Conservation (phyloP, 257 asterid species). For the Solanum clarkiae region DNA sequence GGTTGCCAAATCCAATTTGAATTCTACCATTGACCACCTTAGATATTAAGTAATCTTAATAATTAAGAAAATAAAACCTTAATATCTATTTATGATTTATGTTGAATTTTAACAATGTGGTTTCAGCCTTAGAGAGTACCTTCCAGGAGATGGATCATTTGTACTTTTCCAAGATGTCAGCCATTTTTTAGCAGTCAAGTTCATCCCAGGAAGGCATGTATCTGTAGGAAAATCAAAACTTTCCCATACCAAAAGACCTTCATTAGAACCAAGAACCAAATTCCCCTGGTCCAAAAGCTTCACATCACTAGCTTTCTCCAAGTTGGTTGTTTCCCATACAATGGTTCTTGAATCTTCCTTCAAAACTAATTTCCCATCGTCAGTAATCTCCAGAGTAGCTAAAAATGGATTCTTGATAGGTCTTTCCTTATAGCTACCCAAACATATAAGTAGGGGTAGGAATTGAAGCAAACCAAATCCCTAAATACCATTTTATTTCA, state of each 20-base stretch:
- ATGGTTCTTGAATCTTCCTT: slow-evolving; percentile 23
- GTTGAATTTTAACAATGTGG: slow-evolving; percentile 6
- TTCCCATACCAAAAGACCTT: slow-evolving; percentile 49
- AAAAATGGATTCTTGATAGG: slow-evolving; percentile 35
- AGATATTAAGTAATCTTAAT: too few species aligned
- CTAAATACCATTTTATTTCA: slow-evolving; percentile 45
- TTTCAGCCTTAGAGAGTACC: slow-evolving; percentile 45
- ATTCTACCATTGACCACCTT: too few species aligned
- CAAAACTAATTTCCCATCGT: slow-evolving; percentile 35
- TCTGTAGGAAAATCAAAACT: slow-evolving; percentile 76
- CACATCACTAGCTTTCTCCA: slow-evolving; percentile 23
- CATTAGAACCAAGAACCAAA: slow-evolving; percentile 25
- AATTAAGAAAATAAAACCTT: too few species aligned
- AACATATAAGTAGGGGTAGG: slow-evolving; percentile 46
- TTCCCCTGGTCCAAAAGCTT: slow-evolving; percentile 56
- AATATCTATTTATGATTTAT: too few species aligned
- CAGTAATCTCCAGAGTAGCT: slow-evolving; percentile 33
- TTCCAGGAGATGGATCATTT: slow-evolving; percentile 52
- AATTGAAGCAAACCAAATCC: slow-evolving; percentile 65
- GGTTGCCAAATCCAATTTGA: too few species aligned
- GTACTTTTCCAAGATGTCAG: slow-evolving; percentile 60
- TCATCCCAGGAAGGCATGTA: slow-evolving; percentile 79
- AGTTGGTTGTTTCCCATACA: slow-evolving; percentile 43
- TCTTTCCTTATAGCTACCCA: slow-evolving; percentile 73
- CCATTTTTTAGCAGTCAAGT: slow-evolving; percentile 32